A percentile compares a stretch with the other conserved stretches of the same genome.
These are phyloP conservation scores for Nicotiana attenuata DNA, from an alignment of 257 asterid species.

Conservation along the genomic window DNA sequence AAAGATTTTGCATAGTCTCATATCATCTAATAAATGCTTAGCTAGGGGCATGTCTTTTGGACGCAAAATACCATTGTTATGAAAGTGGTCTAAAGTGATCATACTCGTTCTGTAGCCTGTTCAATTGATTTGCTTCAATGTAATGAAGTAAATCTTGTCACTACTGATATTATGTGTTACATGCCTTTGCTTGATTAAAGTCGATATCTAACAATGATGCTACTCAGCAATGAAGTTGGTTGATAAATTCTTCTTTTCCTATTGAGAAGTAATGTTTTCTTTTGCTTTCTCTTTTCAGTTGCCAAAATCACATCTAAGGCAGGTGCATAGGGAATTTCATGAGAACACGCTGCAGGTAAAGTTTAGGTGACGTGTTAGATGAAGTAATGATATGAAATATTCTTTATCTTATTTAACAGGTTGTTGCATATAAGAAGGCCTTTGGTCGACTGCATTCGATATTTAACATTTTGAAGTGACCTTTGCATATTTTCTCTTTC, in stretches of 20 bases:
- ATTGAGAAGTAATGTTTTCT: neutral
- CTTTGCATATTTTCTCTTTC: neutral
- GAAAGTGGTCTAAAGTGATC: neutral
- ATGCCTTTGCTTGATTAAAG: neutral
- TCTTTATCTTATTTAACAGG: neutral
- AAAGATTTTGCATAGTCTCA: neutral
- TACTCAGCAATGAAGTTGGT: neutral
- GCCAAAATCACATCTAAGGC: conserved; percentile 74
- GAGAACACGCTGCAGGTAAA: conserved; percentile 56
- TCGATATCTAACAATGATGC: neutral
- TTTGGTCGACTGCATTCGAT: neutral
- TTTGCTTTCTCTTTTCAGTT: conserved; percentile 36
- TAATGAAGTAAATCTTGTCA: neutral
- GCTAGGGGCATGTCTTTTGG: neutral
- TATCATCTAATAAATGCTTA: no score
- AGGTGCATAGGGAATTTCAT: conserved; percentile 70
- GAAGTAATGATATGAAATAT: neutral
- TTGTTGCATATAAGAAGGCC: neutral
- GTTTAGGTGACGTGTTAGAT: conserved; percentile 2
- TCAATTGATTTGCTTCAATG: neutral
- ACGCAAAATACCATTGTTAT: neutral
- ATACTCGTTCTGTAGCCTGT: neutral
- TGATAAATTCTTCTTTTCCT: neutral
- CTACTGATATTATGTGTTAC: neutral
- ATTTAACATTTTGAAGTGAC: neutral